Conservation (phyloP, 2,329 filamentous ascomycete species). For the Verticillium isaacii region DNA sequence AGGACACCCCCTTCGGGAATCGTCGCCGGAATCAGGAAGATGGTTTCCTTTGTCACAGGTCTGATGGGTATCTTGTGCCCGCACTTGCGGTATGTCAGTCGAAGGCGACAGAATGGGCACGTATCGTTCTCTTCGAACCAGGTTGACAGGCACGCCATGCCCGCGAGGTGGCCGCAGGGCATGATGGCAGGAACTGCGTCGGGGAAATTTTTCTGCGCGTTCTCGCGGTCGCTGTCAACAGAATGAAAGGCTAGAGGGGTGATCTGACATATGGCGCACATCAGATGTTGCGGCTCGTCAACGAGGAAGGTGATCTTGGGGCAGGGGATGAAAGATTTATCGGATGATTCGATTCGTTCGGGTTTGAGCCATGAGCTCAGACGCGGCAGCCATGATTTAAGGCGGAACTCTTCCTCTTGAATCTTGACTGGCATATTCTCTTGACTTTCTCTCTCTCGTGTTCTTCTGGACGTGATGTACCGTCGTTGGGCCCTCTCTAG, state of each 20-base stretch:
- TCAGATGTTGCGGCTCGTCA: conserved; percentile 16
- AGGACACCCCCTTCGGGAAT: conserved; percentile 24
- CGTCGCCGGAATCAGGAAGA: conserved; percentile 27
- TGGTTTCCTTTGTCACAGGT: conserved; percentile 20
- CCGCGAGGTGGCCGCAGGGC: conserved; percentile 30
- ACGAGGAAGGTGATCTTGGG: conserved; percentile 22
- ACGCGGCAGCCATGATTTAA: background rate
- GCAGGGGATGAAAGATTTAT: conserved; percentile 18
- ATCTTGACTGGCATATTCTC: background rate
- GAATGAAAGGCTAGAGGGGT: conserved; percentile 12
- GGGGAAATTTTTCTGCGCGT: background rate
- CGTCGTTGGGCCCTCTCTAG: background rate
- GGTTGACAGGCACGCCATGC: conserved; percentile 19
- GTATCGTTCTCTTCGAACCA: conserved; percentile 18
- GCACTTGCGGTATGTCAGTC: conserved; percentile 22
- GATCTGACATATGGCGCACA: conserved; percentile 21
- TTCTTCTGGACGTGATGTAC: background rate
- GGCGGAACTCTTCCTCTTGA: background rate
- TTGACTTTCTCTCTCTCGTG: background rate
- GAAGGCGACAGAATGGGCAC: conserved; percentile 29
- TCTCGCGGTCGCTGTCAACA: background rate
- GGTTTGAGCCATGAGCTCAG: conserved; percentile 2
- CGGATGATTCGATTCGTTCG: background rate
- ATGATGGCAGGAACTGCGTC: conserved; percentile 20
- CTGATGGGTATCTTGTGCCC: conserved; percentile 20